Evolutionary conservation across 2,329 filamentous ascomycete genomes (phyloP).

Genomic region (Metarhizium robertsii): DNA sequence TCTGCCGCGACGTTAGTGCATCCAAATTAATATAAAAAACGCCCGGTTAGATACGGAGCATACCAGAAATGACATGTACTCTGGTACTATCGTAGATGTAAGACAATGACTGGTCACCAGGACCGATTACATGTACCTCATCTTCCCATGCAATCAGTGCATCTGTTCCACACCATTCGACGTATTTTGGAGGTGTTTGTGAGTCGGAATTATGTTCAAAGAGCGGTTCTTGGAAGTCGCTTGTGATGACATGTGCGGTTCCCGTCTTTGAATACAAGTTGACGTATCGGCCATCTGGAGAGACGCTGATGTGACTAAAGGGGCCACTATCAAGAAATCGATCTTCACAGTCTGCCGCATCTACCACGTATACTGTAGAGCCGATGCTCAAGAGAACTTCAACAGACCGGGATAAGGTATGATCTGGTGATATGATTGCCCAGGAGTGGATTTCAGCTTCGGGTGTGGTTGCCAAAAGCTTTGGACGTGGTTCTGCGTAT

Average conservation of each 20-base stretch:
- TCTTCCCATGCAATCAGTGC: constrained; percentile 96
- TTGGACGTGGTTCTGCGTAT: constrained; percentile 85
- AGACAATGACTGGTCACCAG: constrained; percentile 62
- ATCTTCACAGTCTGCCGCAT: constrained; percentile 85
- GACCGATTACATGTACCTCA: constrained; percentile 88
- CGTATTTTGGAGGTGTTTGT: constrained; percentile 72
- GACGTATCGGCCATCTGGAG: constrained; percentile 80
- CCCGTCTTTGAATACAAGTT: constrained; percentile 81
- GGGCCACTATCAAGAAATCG: constrained; percentile 84
- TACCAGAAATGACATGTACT: constrained; percentile 80
- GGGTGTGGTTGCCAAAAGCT: constrained; percentile 66
- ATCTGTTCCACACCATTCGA: constrained; percentile 96
- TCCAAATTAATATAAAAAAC: neutral
- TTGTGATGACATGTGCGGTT: constrained; percentile 85
- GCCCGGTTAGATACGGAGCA: constrained; percentile 15
- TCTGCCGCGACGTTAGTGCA: constrained; percentile 29
- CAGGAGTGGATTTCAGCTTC: constrained; percentile 77
- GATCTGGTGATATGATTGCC: constrained; percentile 78
- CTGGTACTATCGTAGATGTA: constrained; percentile 87
- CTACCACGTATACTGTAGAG: constrained; percentile 76
- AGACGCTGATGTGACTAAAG: constrained; percentile 83
- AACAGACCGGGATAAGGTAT: constrained; percentile 85
- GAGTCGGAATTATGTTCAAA: constrained; percentile 88
- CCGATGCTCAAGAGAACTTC: constrained; percentile 83
- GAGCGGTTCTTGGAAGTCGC: constrained; percentile 86